phyloP scores from a whole-genome alignment of 2,329 filamentous ascomycete species.

The Exophiala lecanii-corni region DNA sequence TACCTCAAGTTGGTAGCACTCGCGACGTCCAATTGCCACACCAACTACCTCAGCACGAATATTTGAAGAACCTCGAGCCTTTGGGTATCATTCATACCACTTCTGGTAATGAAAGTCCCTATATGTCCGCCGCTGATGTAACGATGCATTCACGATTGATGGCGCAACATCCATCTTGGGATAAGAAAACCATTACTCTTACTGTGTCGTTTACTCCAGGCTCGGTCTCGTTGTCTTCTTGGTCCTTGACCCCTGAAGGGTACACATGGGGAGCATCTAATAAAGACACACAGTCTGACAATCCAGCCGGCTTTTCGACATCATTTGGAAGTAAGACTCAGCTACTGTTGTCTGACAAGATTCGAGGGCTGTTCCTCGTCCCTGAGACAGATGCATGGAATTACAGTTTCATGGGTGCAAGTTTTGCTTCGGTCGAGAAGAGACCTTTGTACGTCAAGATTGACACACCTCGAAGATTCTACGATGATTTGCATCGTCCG shows the following conservation, averaged over 20 bases:
- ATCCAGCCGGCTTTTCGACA: constrained; percentile 88
- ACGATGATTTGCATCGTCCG: constrained; percentile 85
- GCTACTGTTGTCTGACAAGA: constrained; percentile 84
- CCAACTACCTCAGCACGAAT: constrained; percentile 85
- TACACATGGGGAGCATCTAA: constrained; percentile 98
- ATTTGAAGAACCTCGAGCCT: constrained; percentile 79
- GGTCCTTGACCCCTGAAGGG: constrained; percentile 83
- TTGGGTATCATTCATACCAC: constrained; percentile 93
- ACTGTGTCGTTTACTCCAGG: constrained; percentile 95
- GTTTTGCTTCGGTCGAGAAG: constrained; percentile 85
- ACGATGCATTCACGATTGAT: constrained; percentile 90
- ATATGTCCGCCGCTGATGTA: constrained; percentile 93
- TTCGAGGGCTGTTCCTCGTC: constrained; percentile 92
- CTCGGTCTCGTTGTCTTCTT: constrained; percentile 89
- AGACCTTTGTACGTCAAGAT: constrained; percentile 86
- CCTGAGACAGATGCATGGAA: constrained; percentile 91
- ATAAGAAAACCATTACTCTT: constrained; percentile 89
- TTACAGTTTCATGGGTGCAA: constrained; percentile 94
- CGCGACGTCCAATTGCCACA: constrained; percentile 88
- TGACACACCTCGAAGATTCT: constrained; percentile 82
- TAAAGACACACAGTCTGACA: constrained; percentile 85
- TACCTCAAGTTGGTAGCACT: constrained; percentile 91
- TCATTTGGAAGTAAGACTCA: constrained; percentile 94
- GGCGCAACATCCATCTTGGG: constrained; percentile 73
- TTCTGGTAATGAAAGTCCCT: constrained; percentile 88